phyloP scores from a whole-genome alignment of 2,329 filamentous ascomycete species.

The Colletotrichum sp. region DNA sequence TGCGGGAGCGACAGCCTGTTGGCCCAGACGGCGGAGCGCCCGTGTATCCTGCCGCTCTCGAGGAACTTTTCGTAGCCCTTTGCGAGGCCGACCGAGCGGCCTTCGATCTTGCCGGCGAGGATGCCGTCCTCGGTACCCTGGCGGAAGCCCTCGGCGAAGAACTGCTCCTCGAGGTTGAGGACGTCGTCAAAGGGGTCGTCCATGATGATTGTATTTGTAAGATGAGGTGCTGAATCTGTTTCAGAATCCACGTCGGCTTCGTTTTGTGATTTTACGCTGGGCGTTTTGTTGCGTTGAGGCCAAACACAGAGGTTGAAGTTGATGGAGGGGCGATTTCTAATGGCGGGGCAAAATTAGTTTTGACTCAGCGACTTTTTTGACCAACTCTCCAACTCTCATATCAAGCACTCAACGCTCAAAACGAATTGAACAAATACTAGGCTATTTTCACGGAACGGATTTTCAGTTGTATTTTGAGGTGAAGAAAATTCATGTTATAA shows the following conservation, averaged over 20 bases:
- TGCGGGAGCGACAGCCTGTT: slow-evolving; percentile 58
- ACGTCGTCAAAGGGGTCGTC: slow-evolving; percentile 59
- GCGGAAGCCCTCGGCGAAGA: slow-evolving; percentile 82
- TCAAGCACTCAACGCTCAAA: background rate
- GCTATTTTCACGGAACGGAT: too few relatives aligned
- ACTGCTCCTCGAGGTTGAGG: slow-evolving; percentile 67
- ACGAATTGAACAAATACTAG: background rate
- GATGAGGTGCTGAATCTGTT: rapidly evolving
- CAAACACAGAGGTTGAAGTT: background rate
- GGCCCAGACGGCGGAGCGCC: slow-evolving; percentile 82
- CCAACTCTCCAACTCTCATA: slow-evolving; percentile 4
- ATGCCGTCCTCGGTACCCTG: slow-evolving; percentile 78
- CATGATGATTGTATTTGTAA: slow-evolving; percentile 23
- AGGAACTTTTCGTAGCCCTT: slow-evolving; percentile 94
- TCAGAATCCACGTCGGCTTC: background rate
- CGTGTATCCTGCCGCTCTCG: slow-evolving; percentile 78
- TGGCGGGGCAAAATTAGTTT: slow-evolving; percentile 14
- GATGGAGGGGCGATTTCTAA: slow-evolving; percentile 13
- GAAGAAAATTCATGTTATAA: background rate
- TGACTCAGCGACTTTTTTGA: slow-evolving; percentile 15
- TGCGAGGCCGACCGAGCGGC: slow-evolving; percentile 86
- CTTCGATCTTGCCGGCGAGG: slow-evolving; percentile 81
- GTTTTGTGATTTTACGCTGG: background rate
- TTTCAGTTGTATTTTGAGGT: background rate
- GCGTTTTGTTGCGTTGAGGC: background rate